phyloP scores from a whole-genome alignment of 2,329 filamentous ascomycete species.

The Cladobotryum protrusum region DNA sequence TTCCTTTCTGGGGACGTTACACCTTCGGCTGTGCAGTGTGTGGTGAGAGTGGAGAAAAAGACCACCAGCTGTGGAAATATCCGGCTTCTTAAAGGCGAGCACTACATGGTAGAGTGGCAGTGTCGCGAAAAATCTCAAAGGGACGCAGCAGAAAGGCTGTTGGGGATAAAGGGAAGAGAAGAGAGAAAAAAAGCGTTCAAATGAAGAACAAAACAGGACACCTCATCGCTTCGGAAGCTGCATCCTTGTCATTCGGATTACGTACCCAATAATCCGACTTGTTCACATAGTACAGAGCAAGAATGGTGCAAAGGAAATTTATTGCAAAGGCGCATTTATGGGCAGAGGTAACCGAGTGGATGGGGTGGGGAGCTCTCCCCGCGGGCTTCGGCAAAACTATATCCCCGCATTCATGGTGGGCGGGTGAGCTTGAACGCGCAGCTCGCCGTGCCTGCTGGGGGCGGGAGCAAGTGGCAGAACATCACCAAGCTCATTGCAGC shows the following conservation, averaged over 20 bases:
- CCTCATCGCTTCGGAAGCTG: slow-evolving; percentile 19
- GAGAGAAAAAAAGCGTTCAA: background rate
- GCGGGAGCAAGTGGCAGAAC: slow-evolving; percentile 23
- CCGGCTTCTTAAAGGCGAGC: background rate
- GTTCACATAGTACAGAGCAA: background rate
- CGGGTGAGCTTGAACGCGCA: slow-evolving; percentile 31
- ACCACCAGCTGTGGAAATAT: background rate
- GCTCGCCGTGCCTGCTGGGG: slow-evolving; percentile 32
- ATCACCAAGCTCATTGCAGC: slow-evolving; percentile 28
- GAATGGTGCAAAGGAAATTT: background rate
- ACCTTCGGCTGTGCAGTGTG: no score
- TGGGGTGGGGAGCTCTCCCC: slow-evolving; percentile 2
- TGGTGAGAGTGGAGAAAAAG: no score
- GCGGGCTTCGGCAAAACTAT: slow-evolving; percentile 21
- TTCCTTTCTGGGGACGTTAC: no score
- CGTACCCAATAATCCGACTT: slow-evolving; percentile 6
- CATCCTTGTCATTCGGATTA: slow-evolving; percentile 2
- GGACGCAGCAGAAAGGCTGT: slow-evolving; percentile 1
- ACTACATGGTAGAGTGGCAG: background rate
- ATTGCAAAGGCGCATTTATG: background rate
- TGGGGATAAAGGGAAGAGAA: background rate
- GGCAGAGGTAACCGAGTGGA: slow-evolving; percentile 2
- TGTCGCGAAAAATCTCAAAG: background rate
- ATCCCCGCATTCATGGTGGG: slow-evolving; percentile 16
- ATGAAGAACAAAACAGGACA: slow-evolving; percentile 23